Conservation (phyloP, 352 stramenopile genomes). For the Phytophthora vignae region DNA sequence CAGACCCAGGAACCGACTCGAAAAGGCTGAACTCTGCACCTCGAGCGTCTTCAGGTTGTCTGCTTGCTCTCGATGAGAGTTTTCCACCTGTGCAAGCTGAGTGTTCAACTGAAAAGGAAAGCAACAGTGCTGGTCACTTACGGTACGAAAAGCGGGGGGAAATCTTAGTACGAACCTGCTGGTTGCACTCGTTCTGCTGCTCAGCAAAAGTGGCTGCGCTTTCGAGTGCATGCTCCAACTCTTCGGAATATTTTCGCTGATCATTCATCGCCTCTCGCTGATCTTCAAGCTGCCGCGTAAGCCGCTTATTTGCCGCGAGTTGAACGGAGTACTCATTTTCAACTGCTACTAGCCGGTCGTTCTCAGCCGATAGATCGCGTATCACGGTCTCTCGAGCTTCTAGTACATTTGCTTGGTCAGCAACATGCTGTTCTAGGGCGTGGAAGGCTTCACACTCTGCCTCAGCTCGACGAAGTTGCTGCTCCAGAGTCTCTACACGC, state of each 20-base stretch:
- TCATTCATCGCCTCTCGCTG: slow-evolving; percentile 24
- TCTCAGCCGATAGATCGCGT: slow-evolving; percentile 42
- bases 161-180: slow-evolving; percentile 34
- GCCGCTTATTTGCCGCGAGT: slow-evolving; percentile 19
- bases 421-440: slow-evolving; percentile 35
- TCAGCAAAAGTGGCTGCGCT: slow-evolving; percentile 38
- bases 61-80: slow-evolving; percentile 20
- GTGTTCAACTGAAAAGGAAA: slow-evolving; percentile 17
- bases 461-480: slow-evolving; percentile 37
- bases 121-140: background rate
- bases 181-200: slow-evolving; percentile 46
- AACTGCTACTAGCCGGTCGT: slow-evolving; percentile 38
- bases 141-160: background rate
- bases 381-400: slow-evolving; percentile 25
- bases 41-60: slow-evolving; percentile 20
- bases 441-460: slow-evolving; percentile 24
- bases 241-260: slow-evolving; percentile 14
- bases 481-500: slow-evolving; percentile 27
- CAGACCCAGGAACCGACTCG: slow-evolving; percentile 22
- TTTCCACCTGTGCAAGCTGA: slow-evolving; percentile 27
- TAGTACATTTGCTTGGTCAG: slow-evolving; percentile 19
- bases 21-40: slow-evolving; percentile 21
- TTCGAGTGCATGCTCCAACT: slow-evolving; percentile 35
- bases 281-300: slow-evolving; percentile 22
- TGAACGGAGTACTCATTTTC: slow-evolving; percentile 38